These are phyloP conservation scores for Microbotryum intermedium DNA, from an alignment of 1,284 basidiomycete species.

Conservation along the genomic window DNA sequence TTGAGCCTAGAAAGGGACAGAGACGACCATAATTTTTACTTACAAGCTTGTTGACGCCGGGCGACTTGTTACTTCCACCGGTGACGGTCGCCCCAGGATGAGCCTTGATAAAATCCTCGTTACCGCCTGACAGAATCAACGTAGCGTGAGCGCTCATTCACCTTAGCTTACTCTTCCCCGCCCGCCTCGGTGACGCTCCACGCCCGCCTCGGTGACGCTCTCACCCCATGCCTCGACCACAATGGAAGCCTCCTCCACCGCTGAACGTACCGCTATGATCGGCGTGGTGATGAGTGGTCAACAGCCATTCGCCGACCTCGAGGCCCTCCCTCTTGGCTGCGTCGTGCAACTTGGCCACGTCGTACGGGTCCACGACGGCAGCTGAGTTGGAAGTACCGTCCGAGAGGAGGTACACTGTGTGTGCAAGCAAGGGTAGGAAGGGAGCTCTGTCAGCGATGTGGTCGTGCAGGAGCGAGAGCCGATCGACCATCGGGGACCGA, in stretches of 20 bases:
- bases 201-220: too few species aligned
- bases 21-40: constrained; percentile 25
- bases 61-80: constrained; percentile 67
- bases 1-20: not conserved
- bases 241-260: too few species aligned
- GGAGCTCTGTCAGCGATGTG: not conserved
- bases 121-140: constrained; percentile 56
- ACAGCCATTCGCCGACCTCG: constrained; percentile 44
- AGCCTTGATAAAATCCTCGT: constrained; percentile 48
- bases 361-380: constrained; percentile 63
- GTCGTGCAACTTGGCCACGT: constrained; percentile 62
- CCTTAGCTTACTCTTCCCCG: too few species aligned
- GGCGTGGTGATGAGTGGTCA: constrained; percentile 81
- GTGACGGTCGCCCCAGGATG: constrained; percentile 63
- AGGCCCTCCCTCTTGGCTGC: constrained; percentile 61
- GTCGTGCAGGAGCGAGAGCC: not conserved
- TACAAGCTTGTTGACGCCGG: constrained; percentile 61
- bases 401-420: constrained; percentile 2
- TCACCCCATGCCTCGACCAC: too few species aligned
- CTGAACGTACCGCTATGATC: not conserved
- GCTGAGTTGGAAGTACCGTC: constrained; percentile 14
- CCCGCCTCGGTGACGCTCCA: too few species aligned
- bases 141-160: not conserved
- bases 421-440: not conserved
- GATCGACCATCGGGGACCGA: too few species aligned